Conservation (phyloP, 2,329 filamentous ascomycete species). For the Pseudocercospora macadamiae region DNA sequence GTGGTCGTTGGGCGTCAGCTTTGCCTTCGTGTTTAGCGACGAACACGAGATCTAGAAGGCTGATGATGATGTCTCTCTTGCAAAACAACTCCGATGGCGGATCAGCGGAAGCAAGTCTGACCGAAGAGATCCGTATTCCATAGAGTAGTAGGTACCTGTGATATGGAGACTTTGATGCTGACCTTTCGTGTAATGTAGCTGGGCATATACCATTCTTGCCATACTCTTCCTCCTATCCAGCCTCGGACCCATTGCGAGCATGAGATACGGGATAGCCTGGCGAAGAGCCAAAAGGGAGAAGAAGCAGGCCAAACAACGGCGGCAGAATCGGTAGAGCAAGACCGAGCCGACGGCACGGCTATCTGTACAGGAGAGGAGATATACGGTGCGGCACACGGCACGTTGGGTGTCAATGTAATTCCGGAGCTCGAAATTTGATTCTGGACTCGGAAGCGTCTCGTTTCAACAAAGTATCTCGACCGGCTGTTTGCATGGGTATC, state of each 20-base stretch:
- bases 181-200: slow-evolving; percentile 21
- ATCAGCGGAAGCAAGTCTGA: neutral
- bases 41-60: neutral
- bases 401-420: neutral
- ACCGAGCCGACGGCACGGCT: neutral
- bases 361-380: too few species aligned
- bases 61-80: too few species aligned
- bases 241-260: slow-evolving; percentile 24
- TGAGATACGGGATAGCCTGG: slow-evolving; percentile 35
- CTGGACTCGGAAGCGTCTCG: neutral
- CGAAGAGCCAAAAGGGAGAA: slow-evolving; percentile 31
- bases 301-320: neutral
- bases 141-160: neutral
- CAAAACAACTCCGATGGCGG: neutral
- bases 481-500: neutral
- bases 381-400: too few species aligned
- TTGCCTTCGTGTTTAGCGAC: neutral
- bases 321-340: neutral
- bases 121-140: neutral
- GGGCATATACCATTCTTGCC: slow-evolving; percentile 42
- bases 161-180: neutral
- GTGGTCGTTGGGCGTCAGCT: slow-evolving; percentile 3
- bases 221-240: slow-evolving; percentile 27
- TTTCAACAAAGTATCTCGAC: neutral
- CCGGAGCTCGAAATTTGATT: neutral